Percentiles rank a stretch among this genome's conserved stretches.
These are phyloP conservation scores for Candida sp. DNA, from an alignment of 1,139 yeast species.

Conservation along the genomic window DNA sequence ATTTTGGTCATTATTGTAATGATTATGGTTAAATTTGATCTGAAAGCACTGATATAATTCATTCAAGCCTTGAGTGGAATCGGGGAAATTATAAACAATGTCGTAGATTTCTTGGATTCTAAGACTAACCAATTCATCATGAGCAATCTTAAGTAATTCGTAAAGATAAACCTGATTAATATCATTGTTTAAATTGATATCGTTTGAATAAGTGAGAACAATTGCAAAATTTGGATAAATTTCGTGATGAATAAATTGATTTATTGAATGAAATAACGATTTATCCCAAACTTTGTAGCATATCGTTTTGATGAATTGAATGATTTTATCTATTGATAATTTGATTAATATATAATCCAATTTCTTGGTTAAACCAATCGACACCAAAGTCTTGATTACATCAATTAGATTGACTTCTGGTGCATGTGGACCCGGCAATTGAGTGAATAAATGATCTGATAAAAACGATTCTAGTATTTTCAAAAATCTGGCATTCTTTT, in stretches of 20 bases:
- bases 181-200: conserved; percentile 8
- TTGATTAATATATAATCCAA: conserved; percentile 38
- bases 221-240: conserved; percentile 37
- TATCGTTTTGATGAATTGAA: conserved; percentile 25
- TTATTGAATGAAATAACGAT: conserved; percentile 33
- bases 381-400: conserved; percentile 14
- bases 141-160: conserved; percentile 37
- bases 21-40: conserved; percentile 15
- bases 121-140: conserved; percentile 44
- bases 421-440: conserved; percentile 5
- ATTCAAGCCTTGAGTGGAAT: conserved; percentile 53
- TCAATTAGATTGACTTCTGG: conserved; percentile 8
- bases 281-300: conserved; percentile 41
- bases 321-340: conserved; percentile 39
- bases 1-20: conserved; percentile 2
- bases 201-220: conserved; percentile 16
- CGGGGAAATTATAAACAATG: conserved; percentile 58
- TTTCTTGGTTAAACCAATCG: conserved; percentile 29
- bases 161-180: conserved; percentile 17
- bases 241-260: conserved; percentile 34
- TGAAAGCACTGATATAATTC: conserved; percentile 58
- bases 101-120: conserved; percentile 66
- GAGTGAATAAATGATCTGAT: conserved; percentile 6
- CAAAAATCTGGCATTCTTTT: conserved; percentile 5
- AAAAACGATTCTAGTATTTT: conserved; percentile 6